Evolutionary conservation across 1,284 basidiomycete species (phyloP), one percentile per base, ranked within the genome.

Genomic region (Boletus hoseneyae): DNA sequence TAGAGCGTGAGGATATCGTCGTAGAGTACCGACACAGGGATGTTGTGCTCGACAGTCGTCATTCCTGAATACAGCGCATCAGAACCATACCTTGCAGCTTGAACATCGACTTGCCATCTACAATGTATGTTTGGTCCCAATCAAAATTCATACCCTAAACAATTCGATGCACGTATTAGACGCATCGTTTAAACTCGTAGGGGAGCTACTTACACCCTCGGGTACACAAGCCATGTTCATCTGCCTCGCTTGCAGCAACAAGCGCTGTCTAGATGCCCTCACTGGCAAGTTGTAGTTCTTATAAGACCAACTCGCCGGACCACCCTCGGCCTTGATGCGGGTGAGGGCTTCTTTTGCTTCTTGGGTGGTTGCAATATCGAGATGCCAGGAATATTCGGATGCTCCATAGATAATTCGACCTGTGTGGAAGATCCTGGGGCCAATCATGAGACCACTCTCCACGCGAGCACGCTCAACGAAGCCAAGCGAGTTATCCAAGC

Each of bases 211-310:
- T 32, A 76, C 75, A 18, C 85, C 85, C 65, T 88, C 85, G 0
- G 85, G 85, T 4, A 87, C 79, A 51, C 84, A 86, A 10, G 84
- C 70, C 85, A 88, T 85, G 30, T 71, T 75, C 39, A 87, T 62
- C 47, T 84, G 77, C 38, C 73, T 72, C 12, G 84, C 83, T 43
- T 78, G 79, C 12, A 77, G 68, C 27, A 88, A 68, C 39, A 88
- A 66, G 30, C 85, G 73, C 59, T 88, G 85, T 11, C 86, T 75
- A 21, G 85, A 83, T 19, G 85, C 84, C 15, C 85, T 74, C 21
- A 78, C 79, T 16, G 85, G 85, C 13, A 83, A 60, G 51, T 85
- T 82, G 58, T 88, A 88, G 55, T 87, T 88, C 69, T 88, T 88
- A 62, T 88, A 88, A 11, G 84, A 87, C 58, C 82, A 83, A 53